A percentile compares a stretch with the other conserved stretches of the same genome.
phyloP scores from a whole-genome alignment of 78 protist species.

The Chrysochromulina parva region DNA sequence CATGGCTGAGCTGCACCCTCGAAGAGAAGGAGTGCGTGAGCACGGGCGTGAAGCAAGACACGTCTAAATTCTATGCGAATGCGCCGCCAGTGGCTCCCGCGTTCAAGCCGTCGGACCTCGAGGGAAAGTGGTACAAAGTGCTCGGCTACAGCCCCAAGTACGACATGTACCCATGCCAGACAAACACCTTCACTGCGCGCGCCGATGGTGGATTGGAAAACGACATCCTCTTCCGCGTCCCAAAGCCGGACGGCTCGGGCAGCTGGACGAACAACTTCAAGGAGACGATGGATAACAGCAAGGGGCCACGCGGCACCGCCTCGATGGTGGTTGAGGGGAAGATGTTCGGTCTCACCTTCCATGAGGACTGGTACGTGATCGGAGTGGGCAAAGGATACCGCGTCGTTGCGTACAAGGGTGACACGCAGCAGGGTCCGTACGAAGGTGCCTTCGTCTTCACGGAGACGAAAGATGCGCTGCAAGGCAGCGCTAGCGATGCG shows the following conservation, averaged over 20 bases:
- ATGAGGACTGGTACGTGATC: neutral
- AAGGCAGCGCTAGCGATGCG: neutral
- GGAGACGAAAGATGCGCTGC: neutral
- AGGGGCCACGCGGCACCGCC: neutral
- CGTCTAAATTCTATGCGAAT: neutral
- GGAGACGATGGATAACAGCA: neutral
- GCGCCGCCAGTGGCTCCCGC: neutral
- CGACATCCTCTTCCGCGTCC: slow-evolving; percentile 7
- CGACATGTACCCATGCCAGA: slow-evolving; percentile 3
- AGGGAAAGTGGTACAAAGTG: slow-evolving; percentile 15
- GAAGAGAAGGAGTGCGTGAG: neutral
- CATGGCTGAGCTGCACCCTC: neutral
- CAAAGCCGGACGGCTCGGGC: neutral
- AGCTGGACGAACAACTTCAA: neutral
- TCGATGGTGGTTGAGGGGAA: neutral
- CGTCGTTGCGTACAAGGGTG: neutral
- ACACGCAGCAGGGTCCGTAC: slow-evolving; percentile 18
- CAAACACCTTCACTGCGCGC: neutral
- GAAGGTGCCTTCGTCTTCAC: slow-evolving; percentile 21
- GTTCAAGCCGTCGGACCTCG: neutral
- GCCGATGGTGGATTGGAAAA: neutral
- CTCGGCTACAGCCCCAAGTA: slow-evolving; percentile 1
- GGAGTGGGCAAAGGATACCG: neutral
- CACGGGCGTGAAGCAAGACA: slow-evolving; percentile 3
- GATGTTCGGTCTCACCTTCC: slow-evolving; percentile 27